A percentile compares a stretch with the other conserved stretches of the same genome.
phyloP scores from a whole-genome alignment of 768 basidiomycete species.

The Rhizopogon roseolus region DNA sequence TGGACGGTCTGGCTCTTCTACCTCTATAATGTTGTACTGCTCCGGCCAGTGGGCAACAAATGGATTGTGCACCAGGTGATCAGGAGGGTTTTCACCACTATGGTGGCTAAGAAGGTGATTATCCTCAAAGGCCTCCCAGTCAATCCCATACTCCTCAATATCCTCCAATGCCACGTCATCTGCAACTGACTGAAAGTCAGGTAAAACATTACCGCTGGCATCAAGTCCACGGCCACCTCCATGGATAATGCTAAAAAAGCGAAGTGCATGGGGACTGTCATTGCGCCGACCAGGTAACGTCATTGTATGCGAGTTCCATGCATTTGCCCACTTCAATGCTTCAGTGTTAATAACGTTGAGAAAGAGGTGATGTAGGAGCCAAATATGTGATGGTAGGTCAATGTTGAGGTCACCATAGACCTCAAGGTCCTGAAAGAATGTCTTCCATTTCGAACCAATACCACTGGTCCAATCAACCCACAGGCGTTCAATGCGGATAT shows the following conservation, averaged over 20 bases:
- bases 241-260: not conserved
- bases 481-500: slow-evolving; percentile 34
- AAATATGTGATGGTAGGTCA: slow-evolving; percentile 27
- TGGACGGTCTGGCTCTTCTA: no score
- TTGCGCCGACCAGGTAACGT: not conserved
- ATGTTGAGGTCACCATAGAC: slow-evolving; percentile 21
- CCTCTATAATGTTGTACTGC: not conserved
- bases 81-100: not conserved
- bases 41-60: not conserved
- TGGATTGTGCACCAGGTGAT: not conserved
- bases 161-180: not conserved
- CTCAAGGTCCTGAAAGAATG: slow-evolving; percentile 49
- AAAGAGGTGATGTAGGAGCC: slow-evolving; percentile 38
- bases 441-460: slow-evolving; percentile 34
- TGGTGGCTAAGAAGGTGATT: slow-evolving; percentile 8
- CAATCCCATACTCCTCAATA: slow-evolving; percentile 17
- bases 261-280: not conserved
- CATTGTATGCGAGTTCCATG: slow-evolving; percentile 32
- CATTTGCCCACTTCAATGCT: slow-evolving; percentile 22
- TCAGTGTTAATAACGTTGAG: slow-evolving; percentile 28
- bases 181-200: no score
- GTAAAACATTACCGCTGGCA: no score
- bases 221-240: not conserved
- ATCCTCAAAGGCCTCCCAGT: slow-evolving; percentile 18
- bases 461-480: slow-evolving; percentile 34